These are phyloP conservation scores for Debaryomyces maramus DNA, from an alignment of 805 yeast species.

Conservation along the genomic window DNA sequence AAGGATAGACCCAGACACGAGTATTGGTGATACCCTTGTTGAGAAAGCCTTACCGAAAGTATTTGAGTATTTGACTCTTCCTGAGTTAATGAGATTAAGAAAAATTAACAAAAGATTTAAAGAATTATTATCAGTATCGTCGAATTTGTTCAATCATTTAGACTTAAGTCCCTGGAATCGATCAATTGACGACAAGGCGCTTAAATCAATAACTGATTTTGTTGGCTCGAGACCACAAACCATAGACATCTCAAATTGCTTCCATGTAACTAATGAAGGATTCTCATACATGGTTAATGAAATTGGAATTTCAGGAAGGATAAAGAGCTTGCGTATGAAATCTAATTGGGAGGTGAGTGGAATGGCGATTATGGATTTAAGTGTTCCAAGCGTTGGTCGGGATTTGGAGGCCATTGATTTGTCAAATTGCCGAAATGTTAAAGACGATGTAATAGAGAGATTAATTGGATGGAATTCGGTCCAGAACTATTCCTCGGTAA, in stretches of 20 bases:
- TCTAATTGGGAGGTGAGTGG: slow-evolving; percentile 79
- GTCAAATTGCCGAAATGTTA: slow-evolving; percentile 70
- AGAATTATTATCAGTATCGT: slow-evolving; percentile 58
- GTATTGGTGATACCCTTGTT: too few relatives aligned
- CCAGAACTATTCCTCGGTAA: slow-evolving; percentile 8
- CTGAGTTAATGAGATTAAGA: slow-evolving; percentile 59
- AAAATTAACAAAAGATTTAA: slow-evolving; percentile 67
- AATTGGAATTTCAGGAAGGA: slow-evolving; percentile 63
- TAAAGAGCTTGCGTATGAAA: slow-evolving; percentile 57
- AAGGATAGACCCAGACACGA: too few relatives aligned
- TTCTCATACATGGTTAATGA: slow-evolving; percentile 70
- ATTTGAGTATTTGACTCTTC: slow-evolving; percentile 54
- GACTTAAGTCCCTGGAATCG: slow-evolving; percentile 67
- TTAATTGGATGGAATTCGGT: slow-evolving; percentile 55
- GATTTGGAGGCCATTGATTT: slow-evolving; percentile 61
- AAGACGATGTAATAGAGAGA: slow-evolving; percentile 69
- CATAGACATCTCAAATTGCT: slow-evolving; percentile 70
- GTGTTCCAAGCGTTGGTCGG: slow-evolving; percentile 63
- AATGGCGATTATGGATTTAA: slow-evolving; percentile 78
- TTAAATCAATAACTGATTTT: slow-evolving; percentile 62
- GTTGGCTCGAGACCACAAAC: slow-evolving; percentile 65
- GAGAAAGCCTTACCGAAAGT: slow-evolving; percentile 48
- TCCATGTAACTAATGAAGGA: slow-evolving; percentile 75
- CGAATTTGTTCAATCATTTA: slow-evolving; percentile 49
- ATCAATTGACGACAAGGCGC: slow-evolving; percentile 54